Conservation (phyloP, 2,329 filamentous ascomycete genomes). For the Fusarium brachygibbosum region DNA sequence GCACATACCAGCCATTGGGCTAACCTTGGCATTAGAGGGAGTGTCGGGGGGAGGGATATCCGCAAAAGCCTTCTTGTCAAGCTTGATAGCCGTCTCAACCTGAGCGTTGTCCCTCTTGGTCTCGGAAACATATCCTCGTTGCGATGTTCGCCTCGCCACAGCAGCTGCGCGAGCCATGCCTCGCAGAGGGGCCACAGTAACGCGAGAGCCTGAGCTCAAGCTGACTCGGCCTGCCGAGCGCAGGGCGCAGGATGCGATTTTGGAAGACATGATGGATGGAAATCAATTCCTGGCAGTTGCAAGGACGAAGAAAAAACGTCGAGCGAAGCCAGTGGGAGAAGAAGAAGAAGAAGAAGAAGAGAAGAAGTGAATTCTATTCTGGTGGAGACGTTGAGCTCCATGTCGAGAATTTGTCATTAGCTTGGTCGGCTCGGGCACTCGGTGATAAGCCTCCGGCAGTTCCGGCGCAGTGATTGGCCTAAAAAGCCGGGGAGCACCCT, state of each 20-base stretch:
- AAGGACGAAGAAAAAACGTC: conserved; percentile 41
- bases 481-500: conserved; percentile 32
- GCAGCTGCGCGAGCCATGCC: conserved; percentile 49
- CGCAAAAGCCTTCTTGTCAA: conserved; percentile 87
- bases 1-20: conserved; percentile 74
- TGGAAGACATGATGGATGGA: conserved; percentile 69
- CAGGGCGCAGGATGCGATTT: conserved; percentile 75
- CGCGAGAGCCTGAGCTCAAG: conserved; percentile 61
- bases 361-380: conserved; percentile 40
- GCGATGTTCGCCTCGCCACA: conserved; percentile 49
- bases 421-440: conserved; percentile 54
- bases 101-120: conserved; percentile 84
- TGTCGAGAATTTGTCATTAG: conserved; percentile 55
- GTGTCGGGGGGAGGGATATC: conserved; percentile 58
- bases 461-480: conserved; percentile 52
- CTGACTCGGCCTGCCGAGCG: conserved; percentile 79
- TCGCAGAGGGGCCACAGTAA: conserved; percentile 53
- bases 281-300: conserved; percentile 42
- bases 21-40: conserved; percentile 72
- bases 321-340: conserved; percentile 38
- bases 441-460: conserved; percentile 52
- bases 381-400: conserved; percentile 42
- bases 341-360: conserved; percentile 42
- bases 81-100: conserved; percentile 87
- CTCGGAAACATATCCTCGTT: conserved; percentile 85